A percentile compares a stretch with the other conserved stretches of the same genome.
Conservation (phyloP, 352 stramenopile genomes). For the Phytopythium mirpurense region DNA sequence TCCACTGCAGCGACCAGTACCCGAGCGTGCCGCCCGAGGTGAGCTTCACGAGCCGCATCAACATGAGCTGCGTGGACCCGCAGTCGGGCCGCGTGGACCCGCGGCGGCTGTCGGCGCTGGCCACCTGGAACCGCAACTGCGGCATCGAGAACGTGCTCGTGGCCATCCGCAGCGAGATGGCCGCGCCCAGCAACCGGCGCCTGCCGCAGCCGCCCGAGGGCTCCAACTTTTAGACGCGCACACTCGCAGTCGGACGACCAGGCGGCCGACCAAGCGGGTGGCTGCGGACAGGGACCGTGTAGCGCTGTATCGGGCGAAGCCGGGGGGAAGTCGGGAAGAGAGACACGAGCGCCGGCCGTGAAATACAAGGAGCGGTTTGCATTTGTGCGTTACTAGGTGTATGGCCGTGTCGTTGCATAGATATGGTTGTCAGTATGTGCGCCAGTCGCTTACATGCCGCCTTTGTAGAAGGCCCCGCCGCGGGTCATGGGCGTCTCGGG, state of each 20-base stretch:
- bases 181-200: constrained; percentile 79
- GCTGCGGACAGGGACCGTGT: too few relatives aligned
- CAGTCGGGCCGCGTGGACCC: constrained; percentile 77
- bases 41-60: constrained; percentile 96
- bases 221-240: constrained; percentile 81
- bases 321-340: too few relatives aligned
- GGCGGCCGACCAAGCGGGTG: background rate
- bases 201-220: constrained; percentile 90
- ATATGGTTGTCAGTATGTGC: background rate
- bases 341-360: too few relatives aligned
- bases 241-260: background rate
- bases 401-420: background rate
- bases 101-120: constrained; percentile 59
- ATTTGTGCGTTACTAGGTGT: background rate
- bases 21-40: constrained; percentile 92
- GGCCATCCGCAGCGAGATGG: constrained; percentile 88
- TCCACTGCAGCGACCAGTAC: constrained; percentile 93
- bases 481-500: constrained; percentile 2
- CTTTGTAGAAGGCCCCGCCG: background rate
- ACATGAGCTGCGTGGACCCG: constrained; percentile 96
- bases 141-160: constrained; percentile 90
- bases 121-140: constrained; percentile 84
- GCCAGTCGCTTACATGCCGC: background rate
- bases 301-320: too few relatives aligned
- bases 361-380: constrained; percentile 6